Percentiles rank a stretch among this genome's conserved stretches.
Conservation (phyloP, 2,329 filamentous ascomycete genomes). For the Colletotrichum sp. region DNA sequence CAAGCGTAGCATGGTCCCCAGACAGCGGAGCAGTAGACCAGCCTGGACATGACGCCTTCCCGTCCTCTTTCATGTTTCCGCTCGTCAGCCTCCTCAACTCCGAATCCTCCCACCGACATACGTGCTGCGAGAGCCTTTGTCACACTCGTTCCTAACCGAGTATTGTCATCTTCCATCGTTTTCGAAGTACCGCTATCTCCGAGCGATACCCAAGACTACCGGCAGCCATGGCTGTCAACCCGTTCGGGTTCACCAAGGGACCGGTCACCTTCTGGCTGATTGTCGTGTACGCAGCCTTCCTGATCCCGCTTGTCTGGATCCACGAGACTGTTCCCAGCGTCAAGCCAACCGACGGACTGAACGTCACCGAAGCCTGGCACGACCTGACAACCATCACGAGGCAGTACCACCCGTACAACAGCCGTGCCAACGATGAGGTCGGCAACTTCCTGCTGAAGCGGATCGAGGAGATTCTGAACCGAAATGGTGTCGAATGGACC, state of each 20-base stretch:
- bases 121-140: neutral
- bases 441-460: constrained; percentile 77
- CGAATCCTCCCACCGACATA: neutral
- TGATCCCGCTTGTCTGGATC: constrained; percentile 74
- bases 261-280: constrained; percentile 84
- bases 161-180: neutral
- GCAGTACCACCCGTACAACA: constrained; percentile 89
- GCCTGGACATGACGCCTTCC: constrained; percentile 12
- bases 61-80: neutral
- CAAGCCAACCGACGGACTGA: constrained; percentile 67
- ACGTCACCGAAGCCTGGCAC: constrained; percentile 84
- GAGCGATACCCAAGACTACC: neutral
- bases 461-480: constrained; percentile 71
- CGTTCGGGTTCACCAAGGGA: constrained; percentile 78
- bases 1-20: neutral
- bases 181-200: neutral
- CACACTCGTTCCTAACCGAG: neutral
- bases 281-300: constrained; percentile 77
- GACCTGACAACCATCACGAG: constrained; percentile 80
- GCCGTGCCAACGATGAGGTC: constrained; percentile 79
- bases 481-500: constrained; percentile 59
- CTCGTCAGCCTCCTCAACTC: neutral
- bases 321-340: constrained; percentile 76
- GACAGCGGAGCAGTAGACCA: neutral
- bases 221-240: constrained; percentile 37